These are phyloP conservation scores for Russula lepida DNA, from an alignment of 768 basidiomycete species.

Conservation along the genomic window DNA sequence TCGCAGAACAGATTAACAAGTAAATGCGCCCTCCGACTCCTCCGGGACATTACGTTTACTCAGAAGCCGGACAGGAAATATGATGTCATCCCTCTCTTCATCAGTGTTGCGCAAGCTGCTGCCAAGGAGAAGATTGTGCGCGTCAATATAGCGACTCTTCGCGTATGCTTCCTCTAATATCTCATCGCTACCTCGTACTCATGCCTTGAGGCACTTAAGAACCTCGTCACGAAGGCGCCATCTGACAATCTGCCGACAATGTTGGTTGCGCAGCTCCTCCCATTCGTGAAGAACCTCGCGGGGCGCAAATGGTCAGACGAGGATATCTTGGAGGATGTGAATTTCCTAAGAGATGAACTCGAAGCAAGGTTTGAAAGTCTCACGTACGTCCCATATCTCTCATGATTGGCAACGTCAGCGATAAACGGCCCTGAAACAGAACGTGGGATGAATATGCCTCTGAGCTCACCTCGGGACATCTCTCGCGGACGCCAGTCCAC, in stretches of 20 bases:
- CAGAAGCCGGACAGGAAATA: conserved; percentile 53
- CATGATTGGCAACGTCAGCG: neutral
- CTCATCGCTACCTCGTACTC: neutral
- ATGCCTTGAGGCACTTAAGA: conserved; percentile 38
- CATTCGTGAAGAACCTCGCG: conserved; percentile 78
- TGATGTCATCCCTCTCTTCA: conserved; percentile 79
- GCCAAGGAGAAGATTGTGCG: conserved; percentile 97
- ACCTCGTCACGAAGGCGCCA: conserved; percentile 85
- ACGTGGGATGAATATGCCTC: conserved; percentile 96
- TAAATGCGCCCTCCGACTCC: conserved; percentile 29
- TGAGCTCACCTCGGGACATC: conserved; percentile 80
- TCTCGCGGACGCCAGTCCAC: conserved; percentile 95
- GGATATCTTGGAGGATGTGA: conserved; percentile 87
- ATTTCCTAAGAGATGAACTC: conserved; percentile 82
- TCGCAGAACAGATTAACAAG: conserved; percentile 86
- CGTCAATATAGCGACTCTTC: conserved; percentile 85
- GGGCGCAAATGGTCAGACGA: conserved; percentile 91
- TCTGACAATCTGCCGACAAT: conserved; percentile 84
- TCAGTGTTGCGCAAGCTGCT: conserved; percentile 76
- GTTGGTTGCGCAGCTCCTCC: conserved; percentile 79
- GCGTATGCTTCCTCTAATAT: conserved; percentile 38
- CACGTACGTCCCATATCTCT: conserved; percentile 52
- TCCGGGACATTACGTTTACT: neutral
- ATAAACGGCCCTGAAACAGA: conserved; percentile 32
- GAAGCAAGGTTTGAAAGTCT: conserved; percentile 77